These are phyloP conservation scores for Trichophyton rubrum DNA, from an alignment of 2,329 filamentous ascomycete species.

Conservation along the genomic window DNA sequence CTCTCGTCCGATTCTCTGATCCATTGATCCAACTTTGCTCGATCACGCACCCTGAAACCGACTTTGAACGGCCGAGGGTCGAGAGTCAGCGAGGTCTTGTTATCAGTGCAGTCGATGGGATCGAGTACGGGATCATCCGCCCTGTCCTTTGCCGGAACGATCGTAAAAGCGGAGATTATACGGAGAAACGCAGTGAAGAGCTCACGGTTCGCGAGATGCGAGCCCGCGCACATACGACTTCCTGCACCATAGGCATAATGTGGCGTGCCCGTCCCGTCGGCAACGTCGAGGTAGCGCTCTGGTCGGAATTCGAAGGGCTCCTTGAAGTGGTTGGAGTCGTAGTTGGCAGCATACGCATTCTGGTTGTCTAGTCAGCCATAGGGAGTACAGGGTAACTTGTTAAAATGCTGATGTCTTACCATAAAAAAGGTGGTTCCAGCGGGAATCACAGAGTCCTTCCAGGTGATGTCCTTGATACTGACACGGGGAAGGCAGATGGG, in stretches of 20 bases:
- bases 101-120: conserved; percentile 44
- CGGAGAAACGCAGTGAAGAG: conserved; percentile 50
- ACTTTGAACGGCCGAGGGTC: conserved; percentile 53
- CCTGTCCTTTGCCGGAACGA: conserved; percentile 37
- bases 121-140: conserved; percentile 44
- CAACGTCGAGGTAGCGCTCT: conserved; percentile 53
- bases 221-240: conserved; percentile 51
- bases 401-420: conserved; percentile 28
- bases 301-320: conserved; percentile 52
- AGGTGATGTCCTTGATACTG: conserved; percentile 59
- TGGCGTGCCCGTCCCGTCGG: conserved; percentile 41
- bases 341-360: conserved; percentile 64
- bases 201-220: conserved; percentile 51
- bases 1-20: conserved; percentile 41
- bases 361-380: conserved; percentile 17
- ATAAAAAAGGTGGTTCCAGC: conserved; percentile 70
- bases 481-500: conserved; percentile 64
- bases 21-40: conserved; percentile 38
- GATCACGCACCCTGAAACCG: conserved; percentile 40
- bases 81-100: conserved; percentile 47
- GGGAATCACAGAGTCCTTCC: conserved; percentile 54
- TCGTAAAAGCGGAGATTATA: conserved; percentile 46
- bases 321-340: conserved; percentile 57
- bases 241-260: conserved; percentile 54
- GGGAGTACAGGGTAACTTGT: too few species aligned